phyloP scores from a whole-genome alignment of 768 basidiomycete genomes.

The Peribolospora baueri region DNA sequence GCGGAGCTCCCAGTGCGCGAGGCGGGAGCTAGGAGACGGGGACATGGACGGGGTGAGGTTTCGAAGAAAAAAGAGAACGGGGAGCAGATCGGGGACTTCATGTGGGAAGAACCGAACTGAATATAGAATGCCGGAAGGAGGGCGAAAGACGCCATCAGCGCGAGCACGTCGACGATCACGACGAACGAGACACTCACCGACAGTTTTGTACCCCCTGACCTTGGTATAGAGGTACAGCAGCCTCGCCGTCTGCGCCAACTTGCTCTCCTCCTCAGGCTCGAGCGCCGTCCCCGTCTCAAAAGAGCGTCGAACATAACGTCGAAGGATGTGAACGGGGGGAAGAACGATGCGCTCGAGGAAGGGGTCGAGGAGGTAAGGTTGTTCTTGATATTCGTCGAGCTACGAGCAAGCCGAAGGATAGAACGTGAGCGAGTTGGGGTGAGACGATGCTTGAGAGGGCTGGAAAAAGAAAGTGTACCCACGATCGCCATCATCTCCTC shows the following conservation, averaged over 20 bases:
- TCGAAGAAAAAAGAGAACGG: conserved; percentile 39
- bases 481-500: too few relatives aligned
- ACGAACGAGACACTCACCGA: conserved; percentile 34
- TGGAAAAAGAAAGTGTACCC: too few relatives aligned
- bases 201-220: conserved; percentile 68
- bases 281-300: too few relatives aligned
- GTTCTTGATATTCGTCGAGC: conserved; percentile 80
- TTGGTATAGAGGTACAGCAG: conserved; percentile 64
- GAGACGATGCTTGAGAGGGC: too few relatives aligned
- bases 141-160: neutral
- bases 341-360: conserved; percentile 51
- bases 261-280: neutral
- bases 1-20: conserved; percentile 48
- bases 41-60: conserved; percentile 27
- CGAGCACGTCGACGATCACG: too few relatives aligned
- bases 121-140: neutral
- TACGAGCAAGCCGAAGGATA: conserved; percentile 15
- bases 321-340: conserved; percentile 45
- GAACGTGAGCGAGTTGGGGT: too few relatives aligned
- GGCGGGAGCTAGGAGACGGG: conserved; percentile 10
- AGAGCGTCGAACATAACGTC: conserved; percentile 25
- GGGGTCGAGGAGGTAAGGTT: conserved; percentile 76
- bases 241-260: conserved; percentile 17
- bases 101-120: conserved; percentile 86
- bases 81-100: conserved; percentile 39